These are phyloP conservation scores for Tetraselmis chui DNA, from an alignment of 139 green algal genomes.

Conservation along the genomic window DNA sequence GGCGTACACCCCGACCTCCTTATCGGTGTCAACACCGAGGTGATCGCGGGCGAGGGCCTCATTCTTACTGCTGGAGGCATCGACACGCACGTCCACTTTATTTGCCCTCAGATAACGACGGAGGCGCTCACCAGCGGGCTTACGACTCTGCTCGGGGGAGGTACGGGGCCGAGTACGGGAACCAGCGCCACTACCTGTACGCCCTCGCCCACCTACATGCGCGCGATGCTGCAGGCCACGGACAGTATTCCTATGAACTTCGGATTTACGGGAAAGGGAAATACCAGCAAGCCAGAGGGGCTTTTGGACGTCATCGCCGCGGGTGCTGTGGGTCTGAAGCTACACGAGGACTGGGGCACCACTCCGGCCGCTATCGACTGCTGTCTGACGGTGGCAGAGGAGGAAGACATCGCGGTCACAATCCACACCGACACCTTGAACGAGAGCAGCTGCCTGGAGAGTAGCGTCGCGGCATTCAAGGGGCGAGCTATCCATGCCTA, in stretches of 20 bases:
- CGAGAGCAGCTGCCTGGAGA: conserved; percentile 37
- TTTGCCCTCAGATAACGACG: conserved; percentile 24
- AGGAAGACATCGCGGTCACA: conserved; percentile 38
- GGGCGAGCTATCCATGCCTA: conserved; percentile 36
- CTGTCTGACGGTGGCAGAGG: conserved; percentile 34
- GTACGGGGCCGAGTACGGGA: conserved; percentile 36
- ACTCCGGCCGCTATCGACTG: conserved; percentile 43
- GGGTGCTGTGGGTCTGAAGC: conserved; percentile 37
- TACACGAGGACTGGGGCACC: conserved; percentile 47
- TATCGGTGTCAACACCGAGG: conserved; percentile 43
- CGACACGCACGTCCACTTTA: conserved; percentile 45
- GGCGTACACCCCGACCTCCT: conserved; percentile 32
- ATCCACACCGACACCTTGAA: conserved; percentile 53
- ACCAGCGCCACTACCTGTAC: conserved; percentile 43
- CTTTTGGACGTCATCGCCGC: conserved; percentile 33
- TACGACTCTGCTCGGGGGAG: conserved; percentile 26
- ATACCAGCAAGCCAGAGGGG: conserved; percentile 31
- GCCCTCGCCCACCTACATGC: conserved; percentile 23
- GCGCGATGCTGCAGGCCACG: conserved; percentile 40
- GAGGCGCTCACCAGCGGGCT: neutral
- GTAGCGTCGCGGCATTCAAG: conserved; percentile 38
- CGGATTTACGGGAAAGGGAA: conserved; percentile 43
- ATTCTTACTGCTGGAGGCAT: conserved; percentile 40
- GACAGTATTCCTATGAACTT: conserved; percentile 40
- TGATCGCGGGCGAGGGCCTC: conserved; percentile 33